Conservation (phyloP, 495 filamentous ascomycete species). For the Neurospora sp. region DNA sequence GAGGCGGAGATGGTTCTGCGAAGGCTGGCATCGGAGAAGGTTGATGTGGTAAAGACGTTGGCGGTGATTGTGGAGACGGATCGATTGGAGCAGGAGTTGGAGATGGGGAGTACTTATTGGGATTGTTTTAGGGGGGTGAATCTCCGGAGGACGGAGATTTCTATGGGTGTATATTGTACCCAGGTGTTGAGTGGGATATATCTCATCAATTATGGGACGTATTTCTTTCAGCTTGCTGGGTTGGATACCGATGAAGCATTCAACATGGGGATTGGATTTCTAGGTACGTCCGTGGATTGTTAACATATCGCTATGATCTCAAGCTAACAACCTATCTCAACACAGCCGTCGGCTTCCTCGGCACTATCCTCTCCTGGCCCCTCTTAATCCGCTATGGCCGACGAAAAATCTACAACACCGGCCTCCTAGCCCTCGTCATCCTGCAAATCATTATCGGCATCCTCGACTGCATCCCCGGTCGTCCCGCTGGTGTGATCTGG, state of each 20-base stretch:
- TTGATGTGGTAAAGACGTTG: constrained; percentile 31
- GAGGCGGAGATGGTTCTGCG: constrained; percentile 39
- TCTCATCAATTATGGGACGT: constrained; percentile 50
- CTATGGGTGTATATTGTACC: constrained; percentile 37
- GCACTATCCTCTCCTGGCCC: constrained; percentile 44
- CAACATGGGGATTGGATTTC: constrained; percentile 40
- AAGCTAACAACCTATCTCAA: not conserved
- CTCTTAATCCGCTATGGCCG: constrained; percentile 44
- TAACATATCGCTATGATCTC: not conserved
- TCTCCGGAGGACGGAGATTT: constrained; percentile 47
- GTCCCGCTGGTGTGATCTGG: constrained; percentile 36
- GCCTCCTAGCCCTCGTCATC: constrained; percentile 35
- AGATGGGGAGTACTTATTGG: constrained; percentile 44
- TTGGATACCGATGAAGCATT: constrained; percentile 39
- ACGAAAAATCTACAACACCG: constrained; percentile 42
- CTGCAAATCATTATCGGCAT: constrained; percentile 51
- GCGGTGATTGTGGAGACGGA: constrained; percentile 55
- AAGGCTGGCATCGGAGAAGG: constrained; percentile 30
- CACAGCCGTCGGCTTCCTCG: constrained; percentile 33
- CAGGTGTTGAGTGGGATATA: constrained; percentile 44
- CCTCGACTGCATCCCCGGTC: constrained; percentile 42
- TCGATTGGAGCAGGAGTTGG: constrained; percentile 48
- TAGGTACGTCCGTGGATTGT: constrained; percentile 21
- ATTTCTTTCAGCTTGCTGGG: constrained; percentile 56
- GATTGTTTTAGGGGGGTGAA: constrained; percentile 49